Evolutionary conservation across 1,139 yeast genomes (phyloP), one percentile per base, ranked within the genome.

Genomic region (Yamadazyma jaroonii): DNA sequence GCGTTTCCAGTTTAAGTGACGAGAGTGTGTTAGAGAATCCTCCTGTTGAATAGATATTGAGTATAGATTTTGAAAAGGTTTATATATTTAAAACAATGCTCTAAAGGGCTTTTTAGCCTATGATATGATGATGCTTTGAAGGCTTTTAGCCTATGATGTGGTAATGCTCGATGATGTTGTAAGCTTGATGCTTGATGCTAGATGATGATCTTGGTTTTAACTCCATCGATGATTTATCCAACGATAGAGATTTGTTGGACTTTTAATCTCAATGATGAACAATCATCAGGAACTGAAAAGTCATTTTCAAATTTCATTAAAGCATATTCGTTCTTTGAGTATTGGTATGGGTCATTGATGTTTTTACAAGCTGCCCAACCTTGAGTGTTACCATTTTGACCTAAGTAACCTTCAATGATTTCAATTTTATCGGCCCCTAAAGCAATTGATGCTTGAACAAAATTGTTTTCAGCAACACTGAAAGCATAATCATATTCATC

Each of bases 341-440:
- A 64, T n/a, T 44, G 34, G 59, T 71, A 67, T 21, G 76, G 75
- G 48, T 73, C 78, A 26, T 50, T 49, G 48, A 65, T 52, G 54
- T 71, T 61, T 54, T 58, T 61, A 46, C 67, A 61, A 29, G 73
- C 77, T 46, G 53, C 67, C 53, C 67, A 69, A 25, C 57, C 56
- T 27, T 47, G 42, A 29, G 58, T 38, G 25, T 61, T 42, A 31
- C 72, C 72, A 38, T 62, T 56, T 42, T 55, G 51, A 22, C 48
- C 31, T 36, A 69, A 46, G 43, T 49, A 43, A 28, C 58, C 64
- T 41, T 51, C 54, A 21, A 43, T 51, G 31, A 53, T 39, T 13
- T 40, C 39, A 32, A 55, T 52, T 15, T 39, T 32, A 24, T 33
- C 40, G n/a, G 45, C 35, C 3, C 44, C 54, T 29, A 9, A 6